Conservation (phyloP, 2,329 filamentous ascomycete genomes). For the Ascochyta fabae region DNA sequence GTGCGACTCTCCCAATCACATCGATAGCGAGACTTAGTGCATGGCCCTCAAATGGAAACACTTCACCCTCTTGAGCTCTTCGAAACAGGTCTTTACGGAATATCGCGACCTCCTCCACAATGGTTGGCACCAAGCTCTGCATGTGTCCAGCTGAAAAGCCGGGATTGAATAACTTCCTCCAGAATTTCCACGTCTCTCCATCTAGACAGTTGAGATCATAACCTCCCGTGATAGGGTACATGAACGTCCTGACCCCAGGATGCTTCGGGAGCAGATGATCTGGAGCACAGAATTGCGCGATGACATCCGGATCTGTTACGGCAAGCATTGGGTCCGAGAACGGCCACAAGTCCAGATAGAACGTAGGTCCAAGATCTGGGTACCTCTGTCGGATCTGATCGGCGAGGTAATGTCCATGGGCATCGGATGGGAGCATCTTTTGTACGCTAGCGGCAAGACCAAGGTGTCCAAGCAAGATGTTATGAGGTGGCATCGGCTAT, state of each 20-base stretch:
- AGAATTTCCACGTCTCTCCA: constrained; percentile 37
- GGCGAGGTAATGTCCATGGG: constrained; percentile 13
- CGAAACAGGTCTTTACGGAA: constrained; percentile 26
- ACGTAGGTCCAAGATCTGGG: constrained; percentile 11
- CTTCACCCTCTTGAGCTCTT: constrained; percentile 6
- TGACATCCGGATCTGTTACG: constrained; percentile 9
- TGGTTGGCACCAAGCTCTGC: constrained; percentile 41
- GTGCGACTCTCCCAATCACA: background rate
- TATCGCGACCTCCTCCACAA: constrained; percentile 22
- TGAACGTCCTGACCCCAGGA: constrained; percentile 12
- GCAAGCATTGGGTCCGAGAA: constrained; percentile 12
- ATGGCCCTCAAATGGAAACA: background rate
- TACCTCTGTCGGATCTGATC: constrained; percentile 7
- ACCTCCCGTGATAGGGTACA: constrained; percentile 9
- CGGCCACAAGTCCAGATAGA: constrained; percentile 16
- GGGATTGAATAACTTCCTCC: constrained; percentile 27
- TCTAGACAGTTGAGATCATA: constrained; percentile 4
- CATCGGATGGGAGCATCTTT: constrained; percentile 5
- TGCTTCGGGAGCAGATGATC: constrained; percentile 14
- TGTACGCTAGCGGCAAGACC: background rate
- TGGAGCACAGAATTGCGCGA: constrained; percentile 8
- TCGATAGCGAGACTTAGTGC: background rate
- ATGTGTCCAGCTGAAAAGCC: constrained; percentile 52
- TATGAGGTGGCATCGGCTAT: constrained; percentile 18
- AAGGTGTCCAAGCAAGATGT: constrained; percentile 13